Evolutionary conservation across 2,329 filamentous ascomycete genomes (phyloP).

Genomic region (Verticillium isaacii): DNA sequence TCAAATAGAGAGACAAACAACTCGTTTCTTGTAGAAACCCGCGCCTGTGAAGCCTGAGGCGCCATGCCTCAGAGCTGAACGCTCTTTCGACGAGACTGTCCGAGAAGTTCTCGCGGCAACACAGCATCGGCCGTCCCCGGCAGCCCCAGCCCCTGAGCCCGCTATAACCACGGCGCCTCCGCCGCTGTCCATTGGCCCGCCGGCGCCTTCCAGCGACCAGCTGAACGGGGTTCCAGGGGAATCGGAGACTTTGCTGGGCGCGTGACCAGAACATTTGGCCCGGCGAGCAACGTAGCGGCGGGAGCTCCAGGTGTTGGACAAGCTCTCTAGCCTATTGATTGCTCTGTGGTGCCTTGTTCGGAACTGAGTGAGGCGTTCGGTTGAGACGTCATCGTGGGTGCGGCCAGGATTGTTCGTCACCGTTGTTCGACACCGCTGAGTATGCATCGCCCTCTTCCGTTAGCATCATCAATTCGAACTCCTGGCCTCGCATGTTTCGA

Average conservation of each 20-base stretch:
- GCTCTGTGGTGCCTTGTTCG: neutral
- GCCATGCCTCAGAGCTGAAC: neutral
- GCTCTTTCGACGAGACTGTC: neutral
- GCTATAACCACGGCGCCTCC: neutral
- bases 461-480: neutral
- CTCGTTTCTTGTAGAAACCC: neutral
- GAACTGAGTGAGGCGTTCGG: neutral
- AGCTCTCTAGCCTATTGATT: neutral
- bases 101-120: slow-evolving; percentile 7
- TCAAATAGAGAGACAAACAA: neutral
- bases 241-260: neutral
- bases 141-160: neutral
- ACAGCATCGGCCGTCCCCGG: neutral
- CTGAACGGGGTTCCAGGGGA: neutral
- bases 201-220: neutral
- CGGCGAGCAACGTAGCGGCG: neutral
- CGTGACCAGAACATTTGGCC: neutral
- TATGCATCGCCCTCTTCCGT: neutral
- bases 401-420: neutral
- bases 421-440: neutral
- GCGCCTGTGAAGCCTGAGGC: neutral
- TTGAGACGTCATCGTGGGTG: neutral
- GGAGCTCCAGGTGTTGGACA: neutral
- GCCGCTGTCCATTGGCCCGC: slow-evolving; percentile 6
- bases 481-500: neutral